phyloP scores from a whole-genome alignment of 2,329 filamentous ascomycete genomes.

The Pseudogymnoascus sp. region DNA sequence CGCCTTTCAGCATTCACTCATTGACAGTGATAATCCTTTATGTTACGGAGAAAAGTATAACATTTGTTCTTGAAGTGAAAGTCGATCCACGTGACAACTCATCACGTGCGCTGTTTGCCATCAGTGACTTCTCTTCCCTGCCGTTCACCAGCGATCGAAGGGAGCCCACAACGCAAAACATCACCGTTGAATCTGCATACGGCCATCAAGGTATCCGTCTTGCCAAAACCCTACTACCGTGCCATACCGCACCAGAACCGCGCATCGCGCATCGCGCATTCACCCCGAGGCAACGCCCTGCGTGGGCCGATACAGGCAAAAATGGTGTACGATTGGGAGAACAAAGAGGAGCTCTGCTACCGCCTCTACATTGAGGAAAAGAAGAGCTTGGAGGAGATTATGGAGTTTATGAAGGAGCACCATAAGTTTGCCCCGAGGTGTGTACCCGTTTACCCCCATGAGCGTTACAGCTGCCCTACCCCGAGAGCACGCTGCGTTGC shows the following conservation, averaged over 20 bases:
- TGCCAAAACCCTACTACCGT: constrained; percentile 1
- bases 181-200: constrained; percentile 10
- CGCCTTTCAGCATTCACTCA: not conserved
- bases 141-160: constrained; percentile 12
- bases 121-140: constrained; percentile 6
- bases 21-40: not conserved
- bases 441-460: constrained; percentile 24
- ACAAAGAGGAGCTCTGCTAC: constrained; percentile 59
- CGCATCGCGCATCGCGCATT: constrained; percentile 9
- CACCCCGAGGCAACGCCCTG: constrained; percentile 1
- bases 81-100: not conserved
- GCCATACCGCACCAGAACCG: constrained; percentile 1
- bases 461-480: constrained; percentile 10
- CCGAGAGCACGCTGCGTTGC: constrained; percentile 12
- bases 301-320: constrained; percentile 14
- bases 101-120: constrained; percentile 5
- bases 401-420: constrained; percentile 59
- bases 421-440: constrained; percentile 68
- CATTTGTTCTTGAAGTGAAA: not conserved
- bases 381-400: constrained; percentile 66
- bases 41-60: not conserved
- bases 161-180: constrained; percentile 11
- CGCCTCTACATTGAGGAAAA: constrained; percentile 73
- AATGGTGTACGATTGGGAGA: constrained; percentile 58
- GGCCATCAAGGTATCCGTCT: constrained; percentile 11